Percentiles rank a stretch among this genome's conserved stretches.
Conservation (phyloP, 2,329 filamentous ascomycete species). For the Verticillium nubilum region DNA sequence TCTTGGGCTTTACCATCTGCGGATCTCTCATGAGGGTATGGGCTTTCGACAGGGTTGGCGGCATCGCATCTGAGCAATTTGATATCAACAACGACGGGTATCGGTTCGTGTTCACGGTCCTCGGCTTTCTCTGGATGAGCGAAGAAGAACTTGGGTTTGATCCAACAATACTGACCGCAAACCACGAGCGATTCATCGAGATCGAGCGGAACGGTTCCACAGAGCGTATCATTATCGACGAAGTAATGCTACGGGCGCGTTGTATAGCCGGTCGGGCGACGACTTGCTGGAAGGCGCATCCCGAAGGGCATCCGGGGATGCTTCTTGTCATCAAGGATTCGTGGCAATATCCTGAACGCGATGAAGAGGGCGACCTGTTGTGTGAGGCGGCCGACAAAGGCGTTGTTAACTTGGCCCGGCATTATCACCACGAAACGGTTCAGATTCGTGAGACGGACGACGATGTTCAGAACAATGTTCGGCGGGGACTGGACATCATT, state of each 20-base stretch:
- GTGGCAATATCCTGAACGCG: constrained; percentile 33
- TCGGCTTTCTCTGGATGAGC: constrained; percentile 35
- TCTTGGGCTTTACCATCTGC: no score
- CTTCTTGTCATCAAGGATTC: constrained; percentile 40
- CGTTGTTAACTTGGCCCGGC: constrained; percentile 31
- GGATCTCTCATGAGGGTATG: constrained; percentile 32
- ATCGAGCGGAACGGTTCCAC: constrained; percentile 28
- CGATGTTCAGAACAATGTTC: constrained; percentile 26
- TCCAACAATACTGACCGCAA: constrained; percentile 28
- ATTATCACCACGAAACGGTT: constrained; percentile 37
- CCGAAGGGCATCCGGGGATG: constrained; percentile 21
- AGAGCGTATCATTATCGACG: constrained; percentile 35
- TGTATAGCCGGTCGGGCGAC: constrained; percentile 33
- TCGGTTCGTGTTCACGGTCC: constrained; percentile 28
- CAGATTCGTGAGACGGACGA: constrained; percentile 24
- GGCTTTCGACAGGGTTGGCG: constrained; percentile 35
- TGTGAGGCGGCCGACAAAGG: constrained; percentile 25
- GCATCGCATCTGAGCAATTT: constrained; percentile 34
- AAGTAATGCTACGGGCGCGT: constrained; percentile 23
- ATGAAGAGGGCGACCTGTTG: constrained; percentile 36
- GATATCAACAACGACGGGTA: constrained; percentile 33
- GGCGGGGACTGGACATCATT: constrained; percentile 22
- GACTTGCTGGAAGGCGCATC: constrained; percentile 38
- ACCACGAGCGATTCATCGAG: constrained; percentile 29
- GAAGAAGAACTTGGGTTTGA: constrained; percentile 36